These are phyloP conservation scores for Gymnopilus dilepis DNA, from an alignment of 768 basidiomycete genomes.

Conservation along the genomic window DNA sequence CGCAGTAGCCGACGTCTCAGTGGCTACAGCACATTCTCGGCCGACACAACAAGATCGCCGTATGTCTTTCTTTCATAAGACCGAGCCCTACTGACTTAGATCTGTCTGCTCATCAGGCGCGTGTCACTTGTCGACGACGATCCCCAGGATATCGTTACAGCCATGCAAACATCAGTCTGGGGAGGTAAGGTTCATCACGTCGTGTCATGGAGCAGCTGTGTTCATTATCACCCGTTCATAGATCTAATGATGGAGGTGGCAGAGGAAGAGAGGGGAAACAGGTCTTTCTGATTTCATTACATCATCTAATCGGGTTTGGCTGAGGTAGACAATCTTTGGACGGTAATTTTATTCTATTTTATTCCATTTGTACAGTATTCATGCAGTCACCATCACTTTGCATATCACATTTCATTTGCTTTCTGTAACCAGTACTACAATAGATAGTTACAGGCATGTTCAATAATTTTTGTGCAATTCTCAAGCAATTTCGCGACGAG, in stretches of 20 bases:
- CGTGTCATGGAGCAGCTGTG: background rate
- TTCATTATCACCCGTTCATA: slow-evolving; percentile 8
- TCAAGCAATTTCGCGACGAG: background rate
- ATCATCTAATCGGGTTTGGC: slow-evolving; percentile 15
- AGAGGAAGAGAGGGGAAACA: slow-evolving; percentile 25
- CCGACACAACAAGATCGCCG: slow-evolving; percentile 55
- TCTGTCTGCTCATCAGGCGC: slow-evolving; percentile 32
- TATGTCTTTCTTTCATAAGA: slow-evolving; percentile 35
- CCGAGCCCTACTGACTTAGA: slow-evolving; percentile 12
- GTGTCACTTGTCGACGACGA: slow-evolving; percentile 48
- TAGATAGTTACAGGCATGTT: slow-evolving; percentile 11
- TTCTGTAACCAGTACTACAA: slow-evolving; percentile 10
- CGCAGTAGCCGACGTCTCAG: slow-evolving; percentile 59
- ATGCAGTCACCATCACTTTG: slow-evolving; percentile 12
- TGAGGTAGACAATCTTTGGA: slow-evolving; percentile 13
- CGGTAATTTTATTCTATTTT: slow-evolving; percentile 10
- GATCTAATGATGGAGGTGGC: slow-evolving; percentile 31
- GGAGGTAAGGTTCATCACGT: slow-evolving; percentile 53
- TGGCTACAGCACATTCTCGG: slow-evolving; percentile 64
- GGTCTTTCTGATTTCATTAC: slow-evolving; percentile 15
- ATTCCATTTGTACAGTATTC: slow-evolving; percentile 27
- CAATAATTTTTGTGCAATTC: background rate
- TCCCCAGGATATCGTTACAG: slow-evolving; percentile 54
- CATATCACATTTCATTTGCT: slow-evolving; percentile 11
- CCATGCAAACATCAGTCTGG: slow-evolving; percentile 75